Evolutionary conservation across 1,284 basidiomycete genomes (phyloP).

Genomic region (Entoloma clypeatum): DNA sequence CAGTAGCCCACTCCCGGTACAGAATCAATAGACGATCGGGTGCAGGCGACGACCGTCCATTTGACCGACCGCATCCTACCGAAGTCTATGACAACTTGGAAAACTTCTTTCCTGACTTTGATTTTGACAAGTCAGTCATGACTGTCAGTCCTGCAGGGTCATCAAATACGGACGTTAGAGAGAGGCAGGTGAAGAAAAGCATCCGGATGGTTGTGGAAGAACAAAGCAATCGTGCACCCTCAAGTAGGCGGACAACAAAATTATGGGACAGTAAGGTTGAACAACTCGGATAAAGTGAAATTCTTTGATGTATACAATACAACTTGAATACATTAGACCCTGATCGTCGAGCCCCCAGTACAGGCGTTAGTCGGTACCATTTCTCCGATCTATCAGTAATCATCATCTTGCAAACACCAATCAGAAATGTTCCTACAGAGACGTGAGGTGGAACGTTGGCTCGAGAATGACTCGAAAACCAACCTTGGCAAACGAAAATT

Average conservation of each 20-base stretch:
- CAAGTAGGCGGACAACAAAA: constrained; percentile 63
- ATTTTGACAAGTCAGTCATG: constrained; percentile 80
- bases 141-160: constrained; percentile 42
- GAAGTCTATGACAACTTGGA: constrained; percentile 85
- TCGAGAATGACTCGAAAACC: constrained; percentile 7
- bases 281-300: constrained; percentile 55
- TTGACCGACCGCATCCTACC: constrained; percentile 80
- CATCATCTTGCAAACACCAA: too few species aligned
- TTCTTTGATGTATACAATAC: background rate
- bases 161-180: constrained; percentile 29
- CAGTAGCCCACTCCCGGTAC: constrained; percentile 5
- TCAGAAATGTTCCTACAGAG: constrained; percentile 60
- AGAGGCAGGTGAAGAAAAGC: constrained; percentile 49
- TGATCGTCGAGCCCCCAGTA: too few species aligned
- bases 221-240: constrained; percentile 33
- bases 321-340: too few species aligned
- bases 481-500: constrained; percentile 82
- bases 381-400: too few species aligned
- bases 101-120: constrained; percentile 87
- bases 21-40: background rate
- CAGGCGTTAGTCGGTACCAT: too few species aligned
- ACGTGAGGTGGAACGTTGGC: constrained; percentile 7
- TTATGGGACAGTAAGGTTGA: constrained; percentile 88
- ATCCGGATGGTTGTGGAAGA: constrained; percentile 84
- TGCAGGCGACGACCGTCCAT: too few species aligned